Evolutionary conservation across 768 basidiomycete genomes (phyloP), one percentile per base, ranked within the genome.

Genomic region (Jaapia argillacea): DNA sequence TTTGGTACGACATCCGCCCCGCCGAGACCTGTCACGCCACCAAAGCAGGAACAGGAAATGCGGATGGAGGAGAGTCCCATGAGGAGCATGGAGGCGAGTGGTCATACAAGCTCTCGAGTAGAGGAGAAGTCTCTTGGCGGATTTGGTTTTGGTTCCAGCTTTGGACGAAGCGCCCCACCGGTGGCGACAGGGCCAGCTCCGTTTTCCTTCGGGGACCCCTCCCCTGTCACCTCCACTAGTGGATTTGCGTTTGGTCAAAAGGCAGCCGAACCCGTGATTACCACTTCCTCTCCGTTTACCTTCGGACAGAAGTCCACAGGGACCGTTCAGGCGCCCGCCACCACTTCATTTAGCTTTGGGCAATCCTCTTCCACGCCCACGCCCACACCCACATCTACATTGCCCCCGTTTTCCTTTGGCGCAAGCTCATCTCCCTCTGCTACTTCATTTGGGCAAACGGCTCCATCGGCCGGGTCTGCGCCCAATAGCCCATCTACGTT

Each of bases 21-120:
- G 1, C 57, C 66, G 22, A 67, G 79, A 18, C 69, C 82, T n/a
- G 61, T 66, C 4, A 85, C 83, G 0, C 82, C 83, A 6, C 85
- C 85, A 2, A 75, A 68, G 45, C 65, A 67, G 25, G 80, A 79
- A 36, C 71, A 79, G 40, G 85, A 85, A 46, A 74, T 82, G 50
- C 74, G 63, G 44, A 88, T 88, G 85, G 85, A 88, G 31, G 85
- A 87, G 59, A 88, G 85, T 50, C 85, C 85, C 1, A 77, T 74
- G 55, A 12, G 46, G 42, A 27, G 54, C 81, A 6, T 62, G 53
- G 72, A 73, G 39, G 49, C 62, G 20, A 74, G 69, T 47, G 62
- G 63, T 13, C 58, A 45, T 36, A 39, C 40, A n/a, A n/a, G n/a
- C 31, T 45, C 49, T 5, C 44, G 48, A 28, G 49, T 45, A 6